Evolutionary conservation across 768 basidiomycete species (phyloP).

Genomic region (Postia placenta): DNA sequence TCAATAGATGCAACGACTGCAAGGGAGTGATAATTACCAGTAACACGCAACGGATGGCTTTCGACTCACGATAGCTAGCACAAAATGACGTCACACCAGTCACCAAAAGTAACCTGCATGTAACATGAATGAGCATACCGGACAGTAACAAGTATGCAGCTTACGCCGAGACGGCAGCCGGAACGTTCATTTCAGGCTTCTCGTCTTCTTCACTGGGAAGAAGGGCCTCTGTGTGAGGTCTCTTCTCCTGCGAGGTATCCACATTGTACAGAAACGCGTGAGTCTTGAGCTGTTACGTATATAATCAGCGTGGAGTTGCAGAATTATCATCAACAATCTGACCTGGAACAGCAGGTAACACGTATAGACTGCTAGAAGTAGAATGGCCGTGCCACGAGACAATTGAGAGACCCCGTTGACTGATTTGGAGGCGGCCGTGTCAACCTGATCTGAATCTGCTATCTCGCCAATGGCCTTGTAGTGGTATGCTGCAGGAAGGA

Average conservation of each 20-base stretch:
- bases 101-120: slow-evolving; percentile 57
- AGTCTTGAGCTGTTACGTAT: slow-evolving; percentile 50
- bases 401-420: slow-evolving; percentile 63
- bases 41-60: not conserved
- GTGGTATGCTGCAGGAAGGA: slow-evolving; percentile 87
- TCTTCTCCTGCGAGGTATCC: slow-evolving; percentile 30
- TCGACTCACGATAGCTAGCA: slow-evolving; percentile 74
- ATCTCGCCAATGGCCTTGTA: not conserved
- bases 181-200: slow-evolving; percentile 59
- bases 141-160: not conserved
- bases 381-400: slow-evolving; percentile 76
- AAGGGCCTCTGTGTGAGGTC: not conserved
- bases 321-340: not conserved
- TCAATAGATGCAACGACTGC: slow-evolving; percentile 89
- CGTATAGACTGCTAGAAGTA: slow-evolving; percentile 73
- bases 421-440: slow-evolving; percentile 24
- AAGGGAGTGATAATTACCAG: not conserved
- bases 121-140: slow-evolving; percentile 35
- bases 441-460: slow-evolving; percentile 10
- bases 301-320: not conserved
- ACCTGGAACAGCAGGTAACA: slow-evolving; percentile 76
- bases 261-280: slow-evolving; percentile 54
- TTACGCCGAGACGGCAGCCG: slow-evolving; percentile 54
- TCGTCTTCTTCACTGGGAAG: slow-evolving; percentile 27
- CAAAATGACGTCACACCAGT: slow-evolving; percentile 85